Conservation (phyloP, 1,139 yeast species). For the Suhomyces bribrorum region DNA sequence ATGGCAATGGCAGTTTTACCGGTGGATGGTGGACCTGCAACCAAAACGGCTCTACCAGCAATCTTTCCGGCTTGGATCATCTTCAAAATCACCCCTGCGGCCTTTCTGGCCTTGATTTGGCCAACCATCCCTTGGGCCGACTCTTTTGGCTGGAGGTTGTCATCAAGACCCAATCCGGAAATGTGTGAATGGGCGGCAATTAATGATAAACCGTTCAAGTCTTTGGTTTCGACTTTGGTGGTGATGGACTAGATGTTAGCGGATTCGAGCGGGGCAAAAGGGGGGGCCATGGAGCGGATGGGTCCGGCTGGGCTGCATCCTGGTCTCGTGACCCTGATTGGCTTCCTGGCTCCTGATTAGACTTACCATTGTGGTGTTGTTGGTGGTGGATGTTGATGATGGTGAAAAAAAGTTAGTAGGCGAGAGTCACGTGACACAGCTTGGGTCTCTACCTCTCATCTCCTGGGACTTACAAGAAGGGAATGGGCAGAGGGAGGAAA, state of each 20-base stretch:
- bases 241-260: slow-evolving; percentile 25
- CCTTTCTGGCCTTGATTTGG: slow-evolving; percentile 89
- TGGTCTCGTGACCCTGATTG: too few relatives aligned
- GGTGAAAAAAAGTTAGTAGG: neutral
- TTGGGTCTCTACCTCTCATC: neutral
- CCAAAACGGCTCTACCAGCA: slow-evolving; percentile 93
- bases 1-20: slow-evolving; percentile 99
- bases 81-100: slow-evolving; percentile 90
- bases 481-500: neutral
- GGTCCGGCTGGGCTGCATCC: too few relatives aligned
- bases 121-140: slow-evolving; percentile 96
- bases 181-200: slow-evolving; percentile 98
- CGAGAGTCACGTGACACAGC: neutral
- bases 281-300: neutral
- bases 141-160: slow-evolving; percentile 78
- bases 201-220: slow-evolving; percentile 60
- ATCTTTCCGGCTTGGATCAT: slow-evolving; percentile 93
- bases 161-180: slow-evolving; percentile 92
- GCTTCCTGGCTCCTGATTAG: neutral
- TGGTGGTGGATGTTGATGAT: slow-evolving; percentile 6
- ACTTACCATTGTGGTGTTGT: slow-evolving; percentile 15
- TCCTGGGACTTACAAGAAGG: neutral
- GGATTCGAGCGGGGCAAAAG: neutral
- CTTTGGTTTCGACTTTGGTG: slow-evolving; percentile 43
- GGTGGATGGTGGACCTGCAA: slow-evolving; percentile 98